phyloP scores from a whole-genome alignment of 495 filamentous ascomycete genomes.

The Mytilinidion resinicola region DNA sequence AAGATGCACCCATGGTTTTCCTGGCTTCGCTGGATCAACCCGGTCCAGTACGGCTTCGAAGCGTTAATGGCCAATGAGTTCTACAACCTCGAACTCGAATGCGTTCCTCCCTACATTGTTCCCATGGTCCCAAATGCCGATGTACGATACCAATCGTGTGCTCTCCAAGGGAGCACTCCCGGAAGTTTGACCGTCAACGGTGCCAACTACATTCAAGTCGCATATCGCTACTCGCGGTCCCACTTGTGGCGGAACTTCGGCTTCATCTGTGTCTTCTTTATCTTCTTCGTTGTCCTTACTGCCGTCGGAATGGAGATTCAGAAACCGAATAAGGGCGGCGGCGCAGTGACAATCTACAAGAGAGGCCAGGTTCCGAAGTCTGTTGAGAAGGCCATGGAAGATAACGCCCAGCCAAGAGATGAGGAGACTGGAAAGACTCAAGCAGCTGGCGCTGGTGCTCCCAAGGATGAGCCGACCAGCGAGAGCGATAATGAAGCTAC shows the following conservation, averaged over 20 bases:
- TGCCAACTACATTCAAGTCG: conserved; percentile 46
- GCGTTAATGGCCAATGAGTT: conserved; percentile 49
- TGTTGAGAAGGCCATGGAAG: conserved; percentile 45
- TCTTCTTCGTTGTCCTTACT: conserved; percentile 52
- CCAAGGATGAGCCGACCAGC: conserved; percentile 29
- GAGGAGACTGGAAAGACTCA: conserved; percentile 43
- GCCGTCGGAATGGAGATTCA: conserved; percentile 63
- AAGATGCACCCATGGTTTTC: conserved; percentile 77
- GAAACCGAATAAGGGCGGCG: conserved; percentile 66
- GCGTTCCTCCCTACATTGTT: conserved; percentile 44
- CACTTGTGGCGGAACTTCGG: conserved; percentile 70
- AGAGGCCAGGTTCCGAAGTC: conserved; percentile 52
- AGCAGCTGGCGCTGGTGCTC: conserved; percentile 25
- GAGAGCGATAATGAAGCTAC: conserved; percentile 26
- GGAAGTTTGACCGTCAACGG: conserved; percentile 47
- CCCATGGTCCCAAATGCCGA: conserved; percentile 53
- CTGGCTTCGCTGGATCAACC: conserved; percentile 74
- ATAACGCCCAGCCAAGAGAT: conserved; percentile 39
- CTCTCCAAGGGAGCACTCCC: conserved; percentile 48
- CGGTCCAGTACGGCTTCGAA: conserved; percentile 67
- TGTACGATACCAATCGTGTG: conserved; percentile 51
- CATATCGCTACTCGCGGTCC: conserved; percentile 49
- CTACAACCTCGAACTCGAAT: conserved; percentile 46
- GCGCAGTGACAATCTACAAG: conserved; percentile 63
- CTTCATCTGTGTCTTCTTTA: conserved; percentile 59